Base-by-base conservation (phyloP, 495 filamentous ascomycete species). In the Xylaria acuta region DNA sequence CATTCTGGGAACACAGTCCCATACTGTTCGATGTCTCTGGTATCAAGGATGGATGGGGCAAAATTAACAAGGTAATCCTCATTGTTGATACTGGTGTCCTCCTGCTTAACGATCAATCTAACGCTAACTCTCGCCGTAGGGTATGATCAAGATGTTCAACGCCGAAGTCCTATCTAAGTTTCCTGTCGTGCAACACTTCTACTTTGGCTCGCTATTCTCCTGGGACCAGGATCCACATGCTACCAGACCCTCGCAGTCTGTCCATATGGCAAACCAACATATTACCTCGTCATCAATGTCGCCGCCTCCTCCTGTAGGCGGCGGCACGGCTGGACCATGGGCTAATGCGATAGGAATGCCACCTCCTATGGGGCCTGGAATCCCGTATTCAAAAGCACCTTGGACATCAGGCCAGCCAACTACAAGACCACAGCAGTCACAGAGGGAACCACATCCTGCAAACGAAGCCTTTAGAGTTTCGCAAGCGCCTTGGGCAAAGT, bases 1-100 rank as follows among this genome's bases (percentile, higher is more conserved):
- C 97, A 1, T 99, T 99, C 81, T 98, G 96, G 97, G 96, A 98
- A 75, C 96, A 99, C 77, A 97, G 93, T 70, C 97, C 94, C 2
- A 95, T 97, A 77, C 85, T 99, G 22, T 99, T 90, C 77, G 97
- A 99, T 81, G 94, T 99, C 41, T 95, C 92, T 5, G 96, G 96
- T 22, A 90, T 99, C 69, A 89, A 86, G 70, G 88, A 92, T 67
- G 97, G 96, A 41, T 99, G 96, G 96, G 96, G 91, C 34, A 99
- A 99, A 83, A 97, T 99, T 73, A 98, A 98, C 80, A 98, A 98
- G 88, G 92, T 92, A 78, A 69, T 67, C 22, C 27, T 51, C 12
- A 43, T 53, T 71, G 40, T 22, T 30, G 1, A 65, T 43, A 60
- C 43, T 22, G 18, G 18, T 36, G 7, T 9, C 27, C 5, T 6